Base-by-base conservation (phyloP, 306 rosid genomes). In the Parietaria judaica region DNA sequence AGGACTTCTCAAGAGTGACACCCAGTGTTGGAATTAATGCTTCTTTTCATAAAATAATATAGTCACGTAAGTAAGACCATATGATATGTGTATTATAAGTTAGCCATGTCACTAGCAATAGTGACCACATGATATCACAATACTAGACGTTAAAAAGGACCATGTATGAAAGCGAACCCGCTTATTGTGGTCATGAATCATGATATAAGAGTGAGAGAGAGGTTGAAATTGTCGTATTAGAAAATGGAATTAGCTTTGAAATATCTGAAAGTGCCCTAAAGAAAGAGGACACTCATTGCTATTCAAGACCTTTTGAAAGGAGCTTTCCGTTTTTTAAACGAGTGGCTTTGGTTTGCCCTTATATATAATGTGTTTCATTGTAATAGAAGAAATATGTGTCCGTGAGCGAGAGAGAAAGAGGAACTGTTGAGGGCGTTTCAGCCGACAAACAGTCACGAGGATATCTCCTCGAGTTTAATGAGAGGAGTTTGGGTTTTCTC, bases 261-360 rank as follows among this genome's bases (percentile, higher is more conserved):
- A 64, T 67, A 70, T 73, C 74, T 60, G 76, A 52, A 61, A 43
- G 63, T 59, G 74, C 78, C 58, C 68, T 68, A 44, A 70, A 74
- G 77, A 58, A n/a, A 74, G 77, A 58, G 13, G 76, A 12, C 78
- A 77, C 71, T 72, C 83, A 74, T 71, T 68, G 55, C 67, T 56
- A 60, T 74, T 68, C 46, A 43, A 68, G 81, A 76, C 76, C 74
- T 63, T 58, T n/a, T 62, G 50, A 75, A 71, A 47, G 62, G 23
- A 38, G 47, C 58, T 15, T 59, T 41, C 7, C 6, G 36, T 11
- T 59, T 49, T 64, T 59, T 51, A 68, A 43, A 54, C 12, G 50
- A 68, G 71, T 75, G 79, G 78, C 60, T 58, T 53, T 43, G 48
- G 57, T 73, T 70, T 52, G 55, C 45, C 63, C 35, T 66, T 13